These are phyloP conservation scores for Venturia aucupariae DNA, from an alignment of 2,329 filamentous ascomycete species.

Conservation along the genomic window DNA sequence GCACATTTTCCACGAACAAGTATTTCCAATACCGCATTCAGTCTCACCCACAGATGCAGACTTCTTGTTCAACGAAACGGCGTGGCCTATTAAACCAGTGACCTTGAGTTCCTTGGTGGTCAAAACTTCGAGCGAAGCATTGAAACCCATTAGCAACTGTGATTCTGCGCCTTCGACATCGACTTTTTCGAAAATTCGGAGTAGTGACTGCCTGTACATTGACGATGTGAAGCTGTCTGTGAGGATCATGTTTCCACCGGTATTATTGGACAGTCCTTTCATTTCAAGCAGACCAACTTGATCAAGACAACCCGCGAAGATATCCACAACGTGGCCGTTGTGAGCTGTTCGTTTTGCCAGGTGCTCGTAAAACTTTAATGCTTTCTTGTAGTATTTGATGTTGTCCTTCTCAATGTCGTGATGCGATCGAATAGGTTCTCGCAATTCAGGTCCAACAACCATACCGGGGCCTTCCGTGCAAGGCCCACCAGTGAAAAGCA, in stretches of 20 bases:
- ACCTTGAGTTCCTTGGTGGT: constrained; percentile 98
- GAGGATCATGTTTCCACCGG: constrained; percentile 94
- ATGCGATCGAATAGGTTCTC: constrained; percentile 94
- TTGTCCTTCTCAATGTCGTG: constrained; percentile 98
- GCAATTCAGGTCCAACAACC: constrained; percentile 90
- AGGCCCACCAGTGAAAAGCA: constrained; percentile 92
- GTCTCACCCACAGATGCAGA: constrained; percentile 95
- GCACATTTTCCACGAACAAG: constrained; percentile 99
- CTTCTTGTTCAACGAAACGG: constrained; percentile 95
- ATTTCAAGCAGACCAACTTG: constrained; percentile 96
- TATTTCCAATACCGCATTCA: constrained; percentile 96
- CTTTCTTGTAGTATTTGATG: constrained; percentile 99
- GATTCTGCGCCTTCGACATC: constrained; percentile 52
- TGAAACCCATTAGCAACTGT: constrained; percentile 96
- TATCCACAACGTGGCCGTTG: constrained; percentile 95
- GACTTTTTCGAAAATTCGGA: constrained; percentile 95
- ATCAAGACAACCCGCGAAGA: constrained; percentile 94
- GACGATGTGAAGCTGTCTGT: constrained; percentile 98
- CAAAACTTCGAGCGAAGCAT: constrained; percentile 86
- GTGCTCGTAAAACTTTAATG: constrained; percentile 89
- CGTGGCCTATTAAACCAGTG: constrained; percentile 92
- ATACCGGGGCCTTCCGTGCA: constrained; percentile 94
- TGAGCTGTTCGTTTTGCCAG: constrained; percentile 90
- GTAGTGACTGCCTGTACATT: constrained; percentile 98
- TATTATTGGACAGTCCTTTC: constrained; percentile 94